Conservation (phyloP, 2,329 filamentous ascomycete genomes). For the Venturia carpophila region DNA sequence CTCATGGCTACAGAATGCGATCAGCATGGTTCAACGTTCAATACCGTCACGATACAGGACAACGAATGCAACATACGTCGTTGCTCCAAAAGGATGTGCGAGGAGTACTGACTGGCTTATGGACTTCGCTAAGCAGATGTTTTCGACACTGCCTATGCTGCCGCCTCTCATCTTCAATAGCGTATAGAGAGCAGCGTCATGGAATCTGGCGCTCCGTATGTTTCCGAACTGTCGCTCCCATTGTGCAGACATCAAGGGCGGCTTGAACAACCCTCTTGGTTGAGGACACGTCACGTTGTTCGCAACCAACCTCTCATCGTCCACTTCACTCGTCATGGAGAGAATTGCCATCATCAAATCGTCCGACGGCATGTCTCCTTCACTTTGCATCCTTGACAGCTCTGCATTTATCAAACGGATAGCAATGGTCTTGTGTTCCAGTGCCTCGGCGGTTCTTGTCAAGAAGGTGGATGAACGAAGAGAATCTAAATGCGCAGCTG, state of each 20-base stretch:
- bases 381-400: slow-evolving; percentile 2
- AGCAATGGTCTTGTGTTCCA: slow-evolving; percentile 1
- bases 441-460: slow-evolving; percentile 4
- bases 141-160: not conserved
- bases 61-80: not conserved
- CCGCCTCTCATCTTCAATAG: slow-evolving; percentile 3
- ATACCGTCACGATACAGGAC: not conserved
- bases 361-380: slow-evolving; percentile 4
- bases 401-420: slow-evolving; percentile 5
- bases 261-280: not conserved
- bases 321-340: slow-evolving; percentile 12
- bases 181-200: not conserved
- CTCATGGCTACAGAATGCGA: not conserved
- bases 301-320: not conserved
- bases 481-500: slow-evolving; percentile 6
- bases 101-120: slow-evolving; percentile 6
- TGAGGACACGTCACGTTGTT: not conserved
- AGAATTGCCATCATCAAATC: slow-evolving; percentile 6
- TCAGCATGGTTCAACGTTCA: not conserved
- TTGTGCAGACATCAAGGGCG: slow-evolving; percentile 2
- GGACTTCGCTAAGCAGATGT: slow-evolving; percentile 8
- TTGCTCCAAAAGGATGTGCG: not conserved
- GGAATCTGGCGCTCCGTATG: not conserved
- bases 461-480: slow-evolving; percentile 5
- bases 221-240: slow-evolving; percentile 1